phyloP scores from a whole-genome alignment of 2,329 filamentous ascomycete genomes.

The Epichloe coenophiala region DNA sequence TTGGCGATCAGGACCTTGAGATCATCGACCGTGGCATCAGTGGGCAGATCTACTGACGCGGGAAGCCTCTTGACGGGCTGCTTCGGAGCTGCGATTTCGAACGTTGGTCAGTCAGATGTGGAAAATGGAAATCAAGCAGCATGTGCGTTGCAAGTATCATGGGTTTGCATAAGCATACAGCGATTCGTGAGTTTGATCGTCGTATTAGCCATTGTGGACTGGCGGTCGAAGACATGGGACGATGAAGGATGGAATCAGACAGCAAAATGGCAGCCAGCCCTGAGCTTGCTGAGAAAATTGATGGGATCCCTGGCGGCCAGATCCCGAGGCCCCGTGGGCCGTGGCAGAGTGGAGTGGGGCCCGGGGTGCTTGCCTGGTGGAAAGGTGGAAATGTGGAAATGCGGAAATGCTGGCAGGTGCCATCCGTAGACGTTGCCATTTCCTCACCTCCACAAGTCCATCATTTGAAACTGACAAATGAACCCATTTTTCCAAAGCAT shows the following conservation, averaged over 20 bases:
- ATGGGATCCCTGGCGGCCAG: neutral
- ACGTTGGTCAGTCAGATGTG: conserved; percentile 1
- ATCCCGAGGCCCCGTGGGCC: neutral
- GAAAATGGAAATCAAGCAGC: neutral
- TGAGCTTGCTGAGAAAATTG: conserved; percentile 1
- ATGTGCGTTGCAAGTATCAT: neutral
- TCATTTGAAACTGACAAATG: neutral
- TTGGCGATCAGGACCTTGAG: conserved; percentile 43
- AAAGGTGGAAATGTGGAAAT: too few species aligned
- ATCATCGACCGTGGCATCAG: conserved; percentile 44
- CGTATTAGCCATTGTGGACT: conserved; percentile 5
- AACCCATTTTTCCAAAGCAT: too few species aligned
- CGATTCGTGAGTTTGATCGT: conserved; percentile 11
- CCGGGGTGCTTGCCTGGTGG: too few species aligned
- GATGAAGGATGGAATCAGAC: neutral
- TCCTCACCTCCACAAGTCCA: neutral
- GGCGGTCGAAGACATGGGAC: neutral
- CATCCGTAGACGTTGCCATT: too few species aligned
- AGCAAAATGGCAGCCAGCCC: neutral
- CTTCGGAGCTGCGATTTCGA: conserved; percentile 25
- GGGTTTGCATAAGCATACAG: conserved; percentile 4
- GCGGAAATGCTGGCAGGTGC: too few species aligned
- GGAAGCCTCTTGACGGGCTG: conserved; percentile 43
- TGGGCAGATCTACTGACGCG: conserved; percentile 31
- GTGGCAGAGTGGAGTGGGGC: neutral